Evolutionary conservation across 1,284 basidiomycete genomes (phyloP).

Genomic region (Trametes polyzona): DNA sequence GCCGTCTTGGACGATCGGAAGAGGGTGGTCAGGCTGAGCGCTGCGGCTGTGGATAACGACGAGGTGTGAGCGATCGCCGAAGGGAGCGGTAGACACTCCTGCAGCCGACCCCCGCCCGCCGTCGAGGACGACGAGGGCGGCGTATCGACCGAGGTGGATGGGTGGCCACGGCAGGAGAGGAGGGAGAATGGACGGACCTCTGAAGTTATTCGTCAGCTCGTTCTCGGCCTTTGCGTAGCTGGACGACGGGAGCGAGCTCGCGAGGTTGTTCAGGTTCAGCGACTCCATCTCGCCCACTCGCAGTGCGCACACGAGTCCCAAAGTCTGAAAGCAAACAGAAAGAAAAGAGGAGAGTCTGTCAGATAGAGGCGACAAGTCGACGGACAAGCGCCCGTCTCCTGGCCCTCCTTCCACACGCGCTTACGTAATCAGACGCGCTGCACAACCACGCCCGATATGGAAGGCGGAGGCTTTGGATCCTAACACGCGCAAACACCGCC

Average conservation of each 20-base stretch:
- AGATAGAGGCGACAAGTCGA: constrained; percentile 1
- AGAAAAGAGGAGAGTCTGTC: not conserved
- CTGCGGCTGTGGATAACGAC: constrained; percentile 57
- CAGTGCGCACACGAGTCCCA: not conserved
- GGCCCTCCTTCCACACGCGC: not conserved
- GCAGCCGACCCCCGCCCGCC: not conserved
- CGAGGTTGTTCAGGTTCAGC: constrained; percentile 75
- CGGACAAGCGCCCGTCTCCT: constrained; percentile 3
- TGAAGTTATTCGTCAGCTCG: constrained; percentile 78
- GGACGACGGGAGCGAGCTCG: constrained; percentile 69
- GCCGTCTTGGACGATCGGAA: constrained; percentile 75
- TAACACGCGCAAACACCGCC: constrained; percentile 18
- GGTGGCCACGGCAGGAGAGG: not conserved
- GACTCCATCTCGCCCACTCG: constrained; percentile 69
- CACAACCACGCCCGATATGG: not conserved
- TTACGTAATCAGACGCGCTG: constrained; percentile 17
- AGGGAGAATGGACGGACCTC: constrained; percentile 50
- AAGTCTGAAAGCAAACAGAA: not conserved
- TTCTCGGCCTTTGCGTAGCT: constrained; percentile 68
- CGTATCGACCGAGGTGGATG: not conserved
- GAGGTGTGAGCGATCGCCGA: constrained; percentile 1
- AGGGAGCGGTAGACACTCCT: not conserved
- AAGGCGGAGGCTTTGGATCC: constrained; percentile 22
- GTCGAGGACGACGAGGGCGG: not conserved
- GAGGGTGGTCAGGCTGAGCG: constrained; percentile 79